Evolutionary conservation across 176 grass and related monocot species (phyloP), one percentile per base, ranked within the genome.

Genomic region (Eragrostis curvula): DNA sequence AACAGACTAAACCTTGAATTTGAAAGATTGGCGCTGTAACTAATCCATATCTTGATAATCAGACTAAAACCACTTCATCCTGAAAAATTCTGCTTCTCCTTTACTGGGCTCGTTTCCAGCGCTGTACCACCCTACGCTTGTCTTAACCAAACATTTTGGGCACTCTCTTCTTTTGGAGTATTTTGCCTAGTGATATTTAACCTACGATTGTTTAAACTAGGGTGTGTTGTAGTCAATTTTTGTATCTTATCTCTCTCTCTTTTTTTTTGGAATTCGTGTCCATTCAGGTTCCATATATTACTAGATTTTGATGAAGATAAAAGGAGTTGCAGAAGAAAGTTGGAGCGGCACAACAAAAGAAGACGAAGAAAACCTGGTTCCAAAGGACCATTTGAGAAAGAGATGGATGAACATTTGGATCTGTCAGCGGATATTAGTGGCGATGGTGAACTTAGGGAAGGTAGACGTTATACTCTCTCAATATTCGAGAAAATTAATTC

Each of bases 221-320:
- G 30, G 5, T 49, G 14, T 51, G 23, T 25, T 81, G 43, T 52
- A 70, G 75, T 64, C 12, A 65, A 20, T 5, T 59, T 80, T n/a
- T 71, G 18, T 77, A n/a, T 59, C 52, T 72, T 68, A 80, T 25
- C 16, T 62, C 58, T n/a, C n/a, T n/a, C n/a, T n/a, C n/a, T n/a
- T n/a, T 45, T 1, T 71, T 36, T 42, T 61, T 42, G 49, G 17
- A 56, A 66, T 51, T 8, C 76, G 28, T 75, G 60, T 58, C 1
- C 16, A 30, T 81, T 89, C 89, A 99, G 96, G 83, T 99, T 99
- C 82, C 96, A 99, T 87, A n/a, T 99, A 75, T 85, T 99, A 44
- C 52, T 85, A 9, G 93, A 99, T 92, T 99, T 99, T 49, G 96
- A 99, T 90, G 96, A 99, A 79, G 96, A 92, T 63, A 99, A 99